These are phyloP conservation scores for Epichloe sibirici DNA, from an alignment of 2,329 filamentous ascomycete genomes.

Conservation along the genomic window DNA sequence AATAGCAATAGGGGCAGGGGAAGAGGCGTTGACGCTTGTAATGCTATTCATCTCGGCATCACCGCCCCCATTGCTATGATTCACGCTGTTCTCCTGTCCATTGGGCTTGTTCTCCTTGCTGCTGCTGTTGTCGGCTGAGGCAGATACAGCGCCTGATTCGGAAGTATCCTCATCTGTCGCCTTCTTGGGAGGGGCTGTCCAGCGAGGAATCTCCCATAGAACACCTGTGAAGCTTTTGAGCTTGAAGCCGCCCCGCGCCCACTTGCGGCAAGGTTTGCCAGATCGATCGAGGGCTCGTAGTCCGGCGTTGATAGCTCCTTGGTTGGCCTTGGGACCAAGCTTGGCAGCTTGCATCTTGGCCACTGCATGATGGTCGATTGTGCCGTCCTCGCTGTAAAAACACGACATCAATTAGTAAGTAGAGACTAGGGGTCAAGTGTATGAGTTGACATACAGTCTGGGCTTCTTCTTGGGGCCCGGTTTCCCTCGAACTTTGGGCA, in stretches of 20 bases:
- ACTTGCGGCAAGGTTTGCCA: slow-evolving; percentile 84
- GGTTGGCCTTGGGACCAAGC: slow-evolving; percentile 90
- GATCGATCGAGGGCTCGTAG: slow-evolving; percentile 87
- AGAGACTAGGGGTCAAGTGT: slow-evolving; percentile 12
- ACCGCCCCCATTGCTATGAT: slow-evolving; percentile 28
- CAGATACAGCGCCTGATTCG: slow-evolving; percentile 32
- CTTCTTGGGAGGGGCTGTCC: slow-evolving; percentile 60
- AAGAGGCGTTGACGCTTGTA: slow-evolving; percentile 38
- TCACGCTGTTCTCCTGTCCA: slow-evolving; percentile 34
- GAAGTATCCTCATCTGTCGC: slow-evolving; percentile 33
- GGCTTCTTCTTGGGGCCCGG: slow-evolving; percentile 96
- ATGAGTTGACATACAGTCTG: slow-evolving; percentile 60
- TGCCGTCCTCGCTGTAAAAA: slow-evolving; percentile 46
- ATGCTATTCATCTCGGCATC: slow-evolving; percentile 43
- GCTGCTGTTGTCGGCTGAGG: slow-evolving; percentile 38
- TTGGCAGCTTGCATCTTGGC: slow-evolving; percentile 47
- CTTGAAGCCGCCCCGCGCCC: slow-evolving; percentile 70
- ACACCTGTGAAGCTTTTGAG: slow-evolving; percentile 91
- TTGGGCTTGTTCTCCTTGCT: slow-evolving; percentile 57
- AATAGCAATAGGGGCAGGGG: slow-evolving; percentile 37
- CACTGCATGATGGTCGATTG: slow-evolving; percentile 43
- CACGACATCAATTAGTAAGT: slow-evolving; percentile 11
- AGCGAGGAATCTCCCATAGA: slow-evolving; percentile 68
- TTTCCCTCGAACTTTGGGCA: slow-evolving; percentile 66
- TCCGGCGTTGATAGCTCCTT: slow-evolving; percentile 92